Evolutionary conservation across 306 rosid species (phyloP).

Genomic region (Pterocarpus santalinus): DNA sequence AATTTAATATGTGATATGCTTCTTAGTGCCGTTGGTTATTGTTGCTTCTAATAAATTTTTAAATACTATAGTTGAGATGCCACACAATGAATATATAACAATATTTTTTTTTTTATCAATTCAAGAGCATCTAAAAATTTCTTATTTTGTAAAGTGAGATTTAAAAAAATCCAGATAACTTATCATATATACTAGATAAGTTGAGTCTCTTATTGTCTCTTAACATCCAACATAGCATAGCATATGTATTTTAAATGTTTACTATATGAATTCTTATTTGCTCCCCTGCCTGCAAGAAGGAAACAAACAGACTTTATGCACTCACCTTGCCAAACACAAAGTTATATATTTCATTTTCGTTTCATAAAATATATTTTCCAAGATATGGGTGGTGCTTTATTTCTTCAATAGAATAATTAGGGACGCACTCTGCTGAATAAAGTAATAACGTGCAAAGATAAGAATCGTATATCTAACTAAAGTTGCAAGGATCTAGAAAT

Average conservation of each 20-base stretch:
- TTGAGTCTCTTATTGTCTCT: conserved; percentile 29
- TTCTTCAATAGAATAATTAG: conserved; percentile 33
- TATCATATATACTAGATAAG: conserved; percentile 45
- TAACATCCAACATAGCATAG: conserved; percentile 40
- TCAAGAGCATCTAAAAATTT: background rate
- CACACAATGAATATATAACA: too few relatives aligned
- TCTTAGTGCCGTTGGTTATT: too few relatives aligned
- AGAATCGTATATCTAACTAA: background rate
- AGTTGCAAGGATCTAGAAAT: background rate
- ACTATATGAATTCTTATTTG: conserved; percentile 55
- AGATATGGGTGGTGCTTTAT: conserved; percentile 25
- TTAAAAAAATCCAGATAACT: background rate
- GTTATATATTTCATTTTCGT: conserved; percentile 27
- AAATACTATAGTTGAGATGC: too few relatives aligned
- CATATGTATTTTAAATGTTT: background rate
- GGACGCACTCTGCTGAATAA: conserved; percentile 19
- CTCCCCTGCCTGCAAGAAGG: conserved; percentile 67
- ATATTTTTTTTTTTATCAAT: too few relatives aligned
- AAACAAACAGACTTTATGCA: conserved; percentile 39
- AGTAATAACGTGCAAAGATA: background rate
- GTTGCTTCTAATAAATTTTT: too few relatives aligned
- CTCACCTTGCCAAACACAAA: conserved; percentile 36
- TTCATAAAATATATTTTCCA: background rate
- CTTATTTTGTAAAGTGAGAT: background rate
- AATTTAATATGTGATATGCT: too few relatives aligned